Evolutionary conservation across 2,329 filamentous ascomycete species (phyloP).

Genomic region (Bipolaris bicolor): DNA sequence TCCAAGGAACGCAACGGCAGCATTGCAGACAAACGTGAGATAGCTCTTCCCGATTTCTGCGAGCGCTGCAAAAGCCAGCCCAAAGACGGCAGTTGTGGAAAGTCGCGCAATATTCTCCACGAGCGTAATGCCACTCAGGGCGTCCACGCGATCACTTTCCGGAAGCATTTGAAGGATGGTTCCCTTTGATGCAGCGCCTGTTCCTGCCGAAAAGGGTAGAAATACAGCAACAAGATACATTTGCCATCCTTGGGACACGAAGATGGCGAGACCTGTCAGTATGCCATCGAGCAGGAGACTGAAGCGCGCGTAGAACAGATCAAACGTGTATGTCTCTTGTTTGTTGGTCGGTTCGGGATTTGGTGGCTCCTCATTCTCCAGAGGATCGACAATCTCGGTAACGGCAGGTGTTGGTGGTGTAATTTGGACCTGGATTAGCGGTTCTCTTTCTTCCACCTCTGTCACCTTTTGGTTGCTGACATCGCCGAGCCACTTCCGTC

Average conservation of each 20-base stretch:
- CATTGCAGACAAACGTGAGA: slow-evolving; percentile 72
- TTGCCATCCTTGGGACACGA: slow-evolving; percentile 69
- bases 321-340: slow-evolving; percentile 63
- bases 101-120: slow-evolving; percentile 72
- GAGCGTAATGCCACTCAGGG: slow-evolving; percentile 70
- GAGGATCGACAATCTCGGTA: slow-evolving; percentile 53
- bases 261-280: slow-evolving; percentile 67
- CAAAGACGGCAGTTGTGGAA: slow-evolving; percentile 68
- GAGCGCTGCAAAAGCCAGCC: slow-evolving; percentile 68
- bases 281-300: slow-evolving; percentile 69
- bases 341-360: slow-evolving; percentile 47
- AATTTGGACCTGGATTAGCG: slow-evolving; percentile 31
- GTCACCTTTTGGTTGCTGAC: slow-evolving; percentile 12
- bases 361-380: slow-evolving; percentile 58
- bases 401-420: slow-evolving; percentile 35
- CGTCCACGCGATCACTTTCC: slow-evolving; percentile 66
- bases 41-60: slow-evolving; percentile 65
- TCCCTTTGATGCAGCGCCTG: slow-evolving; percentile 72
- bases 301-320: slow-evolving; percentile 70
- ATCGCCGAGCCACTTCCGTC: slow-evolving; percentile 50
- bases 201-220: slow-evolving; percentile 72
- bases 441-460: slow-evolving; percentile 13
- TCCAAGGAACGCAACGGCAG: slow-evolving; percentile 61
- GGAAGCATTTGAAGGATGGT: slow-evolving; percentile 75
- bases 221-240: slow-evolving; percentile 70